Evolutionary conservation across 1,139 yeast species (phyloP), one percentile per base, ranked within the genome.

Genomic region (Candida sp.): DNA sequence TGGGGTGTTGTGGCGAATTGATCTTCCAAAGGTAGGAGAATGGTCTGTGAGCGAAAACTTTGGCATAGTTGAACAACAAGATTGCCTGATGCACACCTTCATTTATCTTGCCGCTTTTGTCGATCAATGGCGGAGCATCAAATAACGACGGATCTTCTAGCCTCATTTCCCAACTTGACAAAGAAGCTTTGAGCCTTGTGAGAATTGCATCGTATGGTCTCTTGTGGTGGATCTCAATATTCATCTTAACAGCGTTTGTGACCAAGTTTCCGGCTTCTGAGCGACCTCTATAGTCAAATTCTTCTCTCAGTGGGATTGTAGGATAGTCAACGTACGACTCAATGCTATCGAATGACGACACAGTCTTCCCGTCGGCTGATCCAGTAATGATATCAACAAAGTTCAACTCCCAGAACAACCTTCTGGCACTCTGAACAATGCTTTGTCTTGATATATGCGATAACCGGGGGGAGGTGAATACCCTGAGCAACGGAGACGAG

Each of bases 41-140:
- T 2, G 84, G 84, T 50, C 84, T 63, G 58, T 79, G 83, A 2
- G 80, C 78, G 56, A 78, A 79, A 11, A 80, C 78, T 54, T 74
- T 76, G 3, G 84, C 82, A 59, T 79, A 79, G 53, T 75, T 76
- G 45, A 72, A 66, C 59, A 80, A 60, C 52, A 78, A 66, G 4
- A 75, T 67, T 1, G 82, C 70, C 55, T 80, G 83, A 49, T 78
- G 81, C 2, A 78, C 76, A 26, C 84, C 84, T 50, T 80, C 83
- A 55, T 80, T 80, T 6, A 79, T 77, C 3, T 53, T 56, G 1
- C 83, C 84, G 55, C 63, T 63, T 27, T 67, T 61, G 53, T 72
- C 70, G 11, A 78, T 68, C 33, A 79, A 59, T 39, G 69, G 68
- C 1, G 83, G 83, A 4, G 76, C 65, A 44, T 69, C 67, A 55